A percentile compares a stretch with the other conserved stretches of the same genome.
phyloP scores from a whole-genome alignment of 139 green algal genomes.

The Chara braunii region DNA sequence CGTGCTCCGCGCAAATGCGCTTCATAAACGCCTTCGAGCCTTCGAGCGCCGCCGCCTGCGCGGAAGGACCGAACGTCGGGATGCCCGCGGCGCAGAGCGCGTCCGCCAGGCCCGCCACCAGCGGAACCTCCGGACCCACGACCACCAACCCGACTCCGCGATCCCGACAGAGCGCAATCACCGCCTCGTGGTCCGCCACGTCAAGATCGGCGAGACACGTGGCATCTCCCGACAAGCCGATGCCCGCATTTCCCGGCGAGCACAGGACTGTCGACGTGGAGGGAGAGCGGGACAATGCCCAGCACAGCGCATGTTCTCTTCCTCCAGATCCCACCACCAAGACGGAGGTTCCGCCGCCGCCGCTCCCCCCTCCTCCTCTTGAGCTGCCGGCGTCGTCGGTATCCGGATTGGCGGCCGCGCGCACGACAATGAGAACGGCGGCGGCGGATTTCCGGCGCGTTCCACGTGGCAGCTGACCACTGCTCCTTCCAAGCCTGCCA shows the following conservation, averaged over 20 bases:
- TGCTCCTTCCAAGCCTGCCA: no score
- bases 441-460: not conserved
- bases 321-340: slow-evolving; percentile 43
- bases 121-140: slow-evolving; percentile 53
- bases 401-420: not conserved
- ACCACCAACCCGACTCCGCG: slow-evolving; percentile 36
- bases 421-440: not conserved
- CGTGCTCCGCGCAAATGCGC: slow-evolving; percentile 77
- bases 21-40: slow-evolving; percentile 96
- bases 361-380: not conserved
- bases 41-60: slow-evolving; percentile 79
- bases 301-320: slow-evolving; percentile 41
- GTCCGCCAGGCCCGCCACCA: slow-evolving; percentile 91
- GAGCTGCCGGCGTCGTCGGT: not conserved
- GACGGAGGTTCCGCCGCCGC: slow-evolving; percentile 5
- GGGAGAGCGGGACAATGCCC: slow-evolving; percentile 25
- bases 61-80: slow-evolving; percentile 75
- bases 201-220: slow-evolving; percentile 32
- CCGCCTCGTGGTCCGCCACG: slow-evolving; percentile 14
- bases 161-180: slow-evolving; percentile 35
- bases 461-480: not conserved
- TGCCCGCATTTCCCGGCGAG: slow-evolving; percentile 42
- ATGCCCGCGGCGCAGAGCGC: slow-evolving; percentile 58
- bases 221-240: slow-evolving; percentile 27
- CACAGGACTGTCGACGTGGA: slow-evolving; percentile 19